These are phyloP conservation scores for Dactylellina parvicollis DNA, from an alignment of 2,329 filamentous ascomycete genomes.

Conservation along the genomic window DNA sequence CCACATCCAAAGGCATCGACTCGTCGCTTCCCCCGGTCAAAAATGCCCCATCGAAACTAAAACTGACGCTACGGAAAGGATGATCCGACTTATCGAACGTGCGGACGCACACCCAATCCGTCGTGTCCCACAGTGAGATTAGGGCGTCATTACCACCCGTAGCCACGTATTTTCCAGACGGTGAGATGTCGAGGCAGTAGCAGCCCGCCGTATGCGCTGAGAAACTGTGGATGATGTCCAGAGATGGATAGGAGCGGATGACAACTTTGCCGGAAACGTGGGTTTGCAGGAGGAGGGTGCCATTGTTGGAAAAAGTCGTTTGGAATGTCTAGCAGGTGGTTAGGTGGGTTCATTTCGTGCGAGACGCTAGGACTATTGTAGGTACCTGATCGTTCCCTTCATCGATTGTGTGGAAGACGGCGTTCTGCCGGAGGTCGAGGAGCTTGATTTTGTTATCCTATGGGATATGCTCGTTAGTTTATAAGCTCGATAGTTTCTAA, in stretches of 20 bases:
- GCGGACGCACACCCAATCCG: constrained; percentile 66
- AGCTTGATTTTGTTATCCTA: constrained; percentile 59
- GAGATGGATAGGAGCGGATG: constrained; percentile 63
- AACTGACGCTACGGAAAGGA: constrained; percentile 65
- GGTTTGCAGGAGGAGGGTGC: constrained; percentile 65
- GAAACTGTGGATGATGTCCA: constrained; percentile 62
- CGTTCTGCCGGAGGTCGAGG: constrained; percentile 56
- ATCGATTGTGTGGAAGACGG: constrained; percentile 56
- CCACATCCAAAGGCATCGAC: constrained; percentile 59
- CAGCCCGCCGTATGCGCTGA: constrained; percentile 66
- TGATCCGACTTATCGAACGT: constrained; percentile 64
- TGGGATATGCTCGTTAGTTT: constrained; percentile 50
- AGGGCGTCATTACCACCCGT: constrained; percentile 67
- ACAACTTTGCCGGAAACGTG: constrained; percentile 65
- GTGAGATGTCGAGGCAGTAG: constrained; percentile 65
- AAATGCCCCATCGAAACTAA: constrained; percentile 67
- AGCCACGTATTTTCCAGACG: constrained; percentile 66
- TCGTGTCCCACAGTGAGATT: constrained; percentile 67
- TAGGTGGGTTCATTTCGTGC: constrained; percentile 57
- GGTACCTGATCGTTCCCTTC: constrained; percentile 53
- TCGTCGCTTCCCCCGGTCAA: constrained; percentile 66
- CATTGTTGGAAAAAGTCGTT: constrained; percentile 66
- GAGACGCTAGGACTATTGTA: constrained; percentile 43
- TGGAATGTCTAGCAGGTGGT: constrained; percentile 64
- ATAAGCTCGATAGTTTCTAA: not conserved